These are phyloP conservation scores for Microbotryum scabiosae DNA, from an alignment of 1,284 basidiomycete genomes.

Conservation along the genomic window DNA sequence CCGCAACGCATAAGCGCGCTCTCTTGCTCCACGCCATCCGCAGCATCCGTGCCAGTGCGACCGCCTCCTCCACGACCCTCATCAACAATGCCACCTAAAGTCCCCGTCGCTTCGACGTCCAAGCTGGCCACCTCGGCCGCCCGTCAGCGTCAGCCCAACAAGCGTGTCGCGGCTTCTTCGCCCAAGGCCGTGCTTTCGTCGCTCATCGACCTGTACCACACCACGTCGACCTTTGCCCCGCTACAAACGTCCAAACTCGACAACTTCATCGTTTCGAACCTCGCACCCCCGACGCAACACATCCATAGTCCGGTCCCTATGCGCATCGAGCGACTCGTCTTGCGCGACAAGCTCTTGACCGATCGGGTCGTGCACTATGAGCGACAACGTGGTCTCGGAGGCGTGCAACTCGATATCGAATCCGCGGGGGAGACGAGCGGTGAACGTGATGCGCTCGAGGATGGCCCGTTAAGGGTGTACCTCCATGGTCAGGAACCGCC, in stretches of 20 bases:
- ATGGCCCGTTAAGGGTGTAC: neutral
- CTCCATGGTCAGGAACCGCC: conserved; percentile 10
- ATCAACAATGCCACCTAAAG: neutral
- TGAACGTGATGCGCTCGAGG: neutral
- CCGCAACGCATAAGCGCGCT: no score
- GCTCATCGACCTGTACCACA: conserved; percentile 23
- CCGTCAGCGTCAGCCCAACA: conserved; percentile 3
- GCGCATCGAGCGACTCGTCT: conserved; percentile 6
- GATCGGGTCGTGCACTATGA: neutral
- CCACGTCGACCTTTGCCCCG: conserved; percentile 21
- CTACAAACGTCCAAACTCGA: neutral
- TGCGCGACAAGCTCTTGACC: conserved; percentile 1
- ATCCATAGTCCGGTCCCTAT: conserved; percentile 1
- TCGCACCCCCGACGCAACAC: neutral
- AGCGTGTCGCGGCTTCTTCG: conserved; percentile 1
- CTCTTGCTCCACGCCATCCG: no score
- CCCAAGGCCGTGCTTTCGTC: conserved; percentile 1
- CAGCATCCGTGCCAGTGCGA: no score
- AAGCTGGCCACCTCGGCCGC: neutral
- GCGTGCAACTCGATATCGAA: conserved; percentile 5
- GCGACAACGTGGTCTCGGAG: conserved; percentile 2
- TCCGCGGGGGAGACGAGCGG: neutral
- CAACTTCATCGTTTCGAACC: neutral
- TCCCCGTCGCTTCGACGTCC: no score
- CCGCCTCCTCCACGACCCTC: no score